Percentiles rank a stretch among this genome's conserved stretches.
phyloP scores from a whole-genome alignment of 2,329 filamentous ascomycete species.

The Domatiomyces globalis region DNA sequence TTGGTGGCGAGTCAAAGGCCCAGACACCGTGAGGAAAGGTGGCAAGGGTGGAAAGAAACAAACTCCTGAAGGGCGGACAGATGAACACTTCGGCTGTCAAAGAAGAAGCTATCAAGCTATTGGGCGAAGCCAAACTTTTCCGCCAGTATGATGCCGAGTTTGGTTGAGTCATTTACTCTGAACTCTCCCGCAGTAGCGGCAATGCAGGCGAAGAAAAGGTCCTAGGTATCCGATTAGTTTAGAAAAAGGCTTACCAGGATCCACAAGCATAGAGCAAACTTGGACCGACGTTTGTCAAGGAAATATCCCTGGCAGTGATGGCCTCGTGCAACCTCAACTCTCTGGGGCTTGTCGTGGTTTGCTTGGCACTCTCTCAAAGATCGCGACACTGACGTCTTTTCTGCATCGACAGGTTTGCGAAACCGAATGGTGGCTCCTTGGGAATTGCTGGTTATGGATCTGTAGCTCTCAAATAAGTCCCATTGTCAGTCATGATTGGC shows the following conservation, averaged over 20 bases:
- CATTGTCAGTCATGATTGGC: too few relatives aligned
- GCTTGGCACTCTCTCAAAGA: not conserved
- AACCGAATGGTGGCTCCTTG: too few relatives aligned
- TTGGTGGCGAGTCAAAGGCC: conserved; percentile 3
- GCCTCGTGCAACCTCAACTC: conserved; percentile 1
- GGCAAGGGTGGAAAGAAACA: not conserved
- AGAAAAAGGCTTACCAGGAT: conserved; percentile 1
- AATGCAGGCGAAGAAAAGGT: not conserved
- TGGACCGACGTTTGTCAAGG: conserved; percentile 4
- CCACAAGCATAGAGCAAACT: conserved; percentile 1
- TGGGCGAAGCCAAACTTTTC: not conserved
- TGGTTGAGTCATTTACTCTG: not conserved
- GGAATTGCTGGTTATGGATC: too few relatives aligned
- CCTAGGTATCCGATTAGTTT: conserved; percentile 2
- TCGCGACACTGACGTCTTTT: too few relatives aligned
- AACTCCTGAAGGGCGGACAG: not conserved
- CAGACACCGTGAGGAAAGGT: not conserved
- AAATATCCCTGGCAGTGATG: conserved; percentile 2
- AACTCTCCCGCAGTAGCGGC: not conserved
- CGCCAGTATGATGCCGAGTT: not conserved
- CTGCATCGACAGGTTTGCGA: too few relatives aligned
- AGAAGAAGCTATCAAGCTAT: conserved; percentile 1
- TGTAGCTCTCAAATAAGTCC: too few relatives aligned
- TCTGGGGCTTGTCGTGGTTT: too few relatives aligned
- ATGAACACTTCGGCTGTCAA: conserved; percentile 2